Evolutionary conservation across 2,329 filamentous ascomycete species (phyloP), one percentile per base, ranked within the genome.

Genomic region (Dothiorella sarmentorum): DNA sequence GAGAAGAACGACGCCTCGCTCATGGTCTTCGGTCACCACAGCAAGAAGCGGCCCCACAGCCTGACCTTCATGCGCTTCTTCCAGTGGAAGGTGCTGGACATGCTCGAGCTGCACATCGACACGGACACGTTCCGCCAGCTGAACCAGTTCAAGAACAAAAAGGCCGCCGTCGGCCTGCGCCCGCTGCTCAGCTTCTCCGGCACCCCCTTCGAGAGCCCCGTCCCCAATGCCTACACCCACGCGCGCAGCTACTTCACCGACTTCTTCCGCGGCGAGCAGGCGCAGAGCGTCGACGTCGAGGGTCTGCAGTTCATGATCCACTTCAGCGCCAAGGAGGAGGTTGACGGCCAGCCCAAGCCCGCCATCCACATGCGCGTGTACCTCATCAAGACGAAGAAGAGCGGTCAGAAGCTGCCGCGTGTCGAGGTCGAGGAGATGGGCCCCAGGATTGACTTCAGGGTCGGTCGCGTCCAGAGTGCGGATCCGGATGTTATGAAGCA

Each of bases 351-450:
- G n/a, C 71, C 75, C 2, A 71, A 71, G 64, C 78, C 78, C 1
- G 66, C 71, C 58, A 77, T 87, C 31, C 82, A 84, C 65, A 74
- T 97, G 67, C 85, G 94, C 61, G 87, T 89, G 70, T 97, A 97
- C 76, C 83, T 91, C 66, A 87, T 97, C 66, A 81, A 82, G 68
- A 97, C 94, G 49, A 90, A 90, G 82, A 88, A 88, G 70, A 91
- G 87, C 65, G 91, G 91, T 7, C 89, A 94, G 74, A 90, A 87
- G 69, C 79, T 97, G 43, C 94, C 94, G 7, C 85, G 91, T 57
- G 89, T 99, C 17, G 93, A 97, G 73, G 82, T 97, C 59, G 91
- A 96, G 74, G 92, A 97, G 78, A 95, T 97, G 78, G 93, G 94
- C 0, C 94, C 94, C 4, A 84, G 93, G 63, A 91, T 97, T 77